Base-by-base conservation (phyloP, 2,329 filamentous ascomycete genomes). In the Neonectria neomacrospora region DNA sequence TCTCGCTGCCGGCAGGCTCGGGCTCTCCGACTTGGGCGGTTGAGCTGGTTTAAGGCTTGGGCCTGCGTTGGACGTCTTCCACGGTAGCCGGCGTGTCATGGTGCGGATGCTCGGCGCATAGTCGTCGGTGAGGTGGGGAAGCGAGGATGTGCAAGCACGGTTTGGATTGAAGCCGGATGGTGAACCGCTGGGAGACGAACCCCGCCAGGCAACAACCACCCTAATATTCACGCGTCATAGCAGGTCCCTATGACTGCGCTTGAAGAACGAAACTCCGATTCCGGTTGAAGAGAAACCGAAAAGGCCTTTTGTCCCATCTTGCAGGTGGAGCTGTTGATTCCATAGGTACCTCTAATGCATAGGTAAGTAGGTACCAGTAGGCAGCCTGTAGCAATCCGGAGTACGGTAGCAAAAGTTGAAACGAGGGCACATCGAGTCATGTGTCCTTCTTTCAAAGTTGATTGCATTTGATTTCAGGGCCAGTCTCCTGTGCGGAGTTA, bases 81-180 rank as follows among this genome's bases (percentile, higher is more conserved):
- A 87, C 2, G 85, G 85, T 7, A 87, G 70, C 64, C 81, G 80
- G 68, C 85, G 82, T 22, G 83, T 78, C 85, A 87, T 87, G 61
- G 16, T 61, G 48, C 18, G 30, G 11, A 30, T 28, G n/a, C 28
- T 50, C 10, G 44, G 39, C 5, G 20, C 52, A 53, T 57, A 23
- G 37, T 61, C 16, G 26, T 32, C 37, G 47, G 51, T 44, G 50
- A 41, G 30, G 42, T 50, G 18, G 47, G 44, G 56, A 44, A 22
- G 51, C 23, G 56, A n/a, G 18, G 45, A 42, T 20, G 30, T 47
- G 16, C 37, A 18, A 32, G 28, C 10, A 14, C 26, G 16, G 50
- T 52, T 22, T n/a, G 11, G n/a, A 47, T 34, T 14, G 37, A 20
- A 41, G 14, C 16, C 34, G 34, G 34, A 37, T 37, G 34, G 34